A percentile compares a stretch with the other conserved stretches of the same genome.
Conservation (phyloP, 192 early-diverging fungal genomes). For the Blastocladiella britannica region DNA sequence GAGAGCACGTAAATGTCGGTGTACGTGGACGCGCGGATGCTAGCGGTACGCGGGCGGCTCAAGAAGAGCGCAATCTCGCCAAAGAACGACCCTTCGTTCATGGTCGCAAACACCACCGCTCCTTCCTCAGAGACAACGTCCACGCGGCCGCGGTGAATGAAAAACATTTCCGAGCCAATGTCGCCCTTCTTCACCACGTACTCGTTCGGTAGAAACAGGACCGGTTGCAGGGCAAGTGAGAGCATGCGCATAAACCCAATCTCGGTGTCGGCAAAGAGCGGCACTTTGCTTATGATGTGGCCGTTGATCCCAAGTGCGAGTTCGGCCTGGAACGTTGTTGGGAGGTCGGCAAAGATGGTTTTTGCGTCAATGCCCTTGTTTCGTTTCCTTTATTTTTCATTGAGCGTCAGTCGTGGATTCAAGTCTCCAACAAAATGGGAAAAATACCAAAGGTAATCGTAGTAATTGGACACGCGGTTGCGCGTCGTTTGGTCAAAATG, state of each 20-base stretch:
- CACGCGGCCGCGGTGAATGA: not conserved
- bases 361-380: conserved; percentile 7
- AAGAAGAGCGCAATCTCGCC: not conserved
- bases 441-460: conserved; percentile 8
- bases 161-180: not conserved
- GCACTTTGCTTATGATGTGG: not conserved
- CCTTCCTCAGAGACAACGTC: not conserved
- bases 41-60: not conserved
- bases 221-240: not conserved
- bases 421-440: too few species aligned
- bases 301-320: conserved; percentile 2
- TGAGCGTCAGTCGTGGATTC: too few species aligned
- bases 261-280: not conserved
- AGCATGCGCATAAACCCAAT: conserved; percentile 1
- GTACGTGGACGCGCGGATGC: not conserved
- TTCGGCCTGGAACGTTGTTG: conserved; percentile 6
- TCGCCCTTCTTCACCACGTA: not conserved
- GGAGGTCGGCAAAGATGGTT: conserved; percentile 4
- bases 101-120: not conserved
- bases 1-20: not conserved
- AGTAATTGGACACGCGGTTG: conserved; percentile 6
- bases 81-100: not conserved
- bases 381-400: too few species aligned
- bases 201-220: not conserved
- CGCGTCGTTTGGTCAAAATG: conserved; percentile 4